phyloP scores from a whole-genome alignment of 2,329 filamentous ascomycete species.

The Fusarium xyrophilum region DNA sequence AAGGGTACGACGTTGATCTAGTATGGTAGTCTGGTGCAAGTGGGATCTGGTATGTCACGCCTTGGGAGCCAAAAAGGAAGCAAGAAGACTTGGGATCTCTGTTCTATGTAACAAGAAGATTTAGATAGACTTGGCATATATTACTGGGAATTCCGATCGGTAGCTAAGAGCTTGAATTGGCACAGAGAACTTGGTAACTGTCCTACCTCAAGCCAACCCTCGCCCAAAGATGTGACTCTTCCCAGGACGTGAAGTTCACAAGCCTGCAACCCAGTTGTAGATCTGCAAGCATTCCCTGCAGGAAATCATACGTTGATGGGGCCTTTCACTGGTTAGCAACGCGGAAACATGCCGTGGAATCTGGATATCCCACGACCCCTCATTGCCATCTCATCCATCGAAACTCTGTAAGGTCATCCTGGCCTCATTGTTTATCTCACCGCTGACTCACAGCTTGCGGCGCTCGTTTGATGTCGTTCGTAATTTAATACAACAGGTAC shows the following conservation, averaged over 20 bases:
- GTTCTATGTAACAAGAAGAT: not conserved
- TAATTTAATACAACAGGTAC: no score
- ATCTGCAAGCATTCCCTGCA: not conserved
- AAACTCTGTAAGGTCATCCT: not conserved
- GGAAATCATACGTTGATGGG: not conserved
- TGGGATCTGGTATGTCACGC: not conserved
- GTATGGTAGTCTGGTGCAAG: not conserved
- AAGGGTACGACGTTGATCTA: not conserved
- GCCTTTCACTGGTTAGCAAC: not conserved
- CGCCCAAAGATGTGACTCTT: not conserved
- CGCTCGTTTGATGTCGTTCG: no score
- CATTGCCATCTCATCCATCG: not conserved
- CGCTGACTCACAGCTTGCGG: no score
- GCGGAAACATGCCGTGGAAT: not conserved
- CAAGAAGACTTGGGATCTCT: not conserved
- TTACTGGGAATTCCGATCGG: rapidly evolving
- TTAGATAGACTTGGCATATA: rapidly evolving
- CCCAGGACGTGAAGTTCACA: not conserved
- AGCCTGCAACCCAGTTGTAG: not conserved
- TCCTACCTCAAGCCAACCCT: not conserved
- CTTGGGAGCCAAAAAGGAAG: not conserved
- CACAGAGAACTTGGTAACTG: rapidly evolving
- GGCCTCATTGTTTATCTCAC: not conserved
- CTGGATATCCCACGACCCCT: not conserved
- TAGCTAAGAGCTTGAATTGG: not conserved